These are phyloP conservation scores for Citropsis articulata DNA, from an alignment of 345 rosid genomes.

Conservation along the genomic window DNA sequence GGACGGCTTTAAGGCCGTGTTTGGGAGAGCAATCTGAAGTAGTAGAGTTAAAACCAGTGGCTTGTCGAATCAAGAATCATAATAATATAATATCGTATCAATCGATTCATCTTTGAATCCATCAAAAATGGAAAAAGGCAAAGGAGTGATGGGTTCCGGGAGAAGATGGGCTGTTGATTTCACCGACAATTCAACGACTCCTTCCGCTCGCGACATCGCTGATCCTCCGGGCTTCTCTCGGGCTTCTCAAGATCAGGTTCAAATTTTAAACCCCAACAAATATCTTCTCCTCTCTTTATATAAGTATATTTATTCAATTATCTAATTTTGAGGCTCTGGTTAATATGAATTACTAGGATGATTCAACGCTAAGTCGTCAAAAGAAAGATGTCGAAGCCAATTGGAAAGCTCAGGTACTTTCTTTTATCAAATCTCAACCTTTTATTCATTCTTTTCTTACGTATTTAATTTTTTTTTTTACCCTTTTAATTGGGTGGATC, in stretches of 20 bases:
- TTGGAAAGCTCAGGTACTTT: slow-evolving; percentile 89
- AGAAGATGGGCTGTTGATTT: slow-evolving; percentile 98
- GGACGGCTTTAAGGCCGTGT: neutral
- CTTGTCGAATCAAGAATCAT: too few relatives aligned
- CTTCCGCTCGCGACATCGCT: slow-evolving; percentile 80
- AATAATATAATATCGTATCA: neutral
- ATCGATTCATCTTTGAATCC: neutral
- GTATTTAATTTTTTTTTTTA: neutral
- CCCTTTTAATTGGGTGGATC: neutral
- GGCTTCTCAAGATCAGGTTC: slow-evolving; percentile 83
- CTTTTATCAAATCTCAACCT: neutral
- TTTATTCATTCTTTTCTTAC: neutral
- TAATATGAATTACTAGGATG: slow-evolving; percentile 49
- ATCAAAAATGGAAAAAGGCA: slow-evolving; percentile 81
- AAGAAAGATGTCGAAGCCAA: slow-evolving; percentile 98
- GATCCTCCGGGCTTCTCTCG: slow-evolving; percentile 96
- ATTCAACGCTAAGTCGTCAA: slow-evolving; percentile 70
- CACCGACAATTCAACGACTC: slow-evolving; percentile 77
- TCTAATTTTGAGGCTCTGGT: neutral
- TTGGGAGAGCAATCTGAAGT: too few relatives aligned
- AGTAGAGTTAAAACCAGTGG: neutral
- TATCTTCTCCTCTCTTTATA: too few relatives aligned
- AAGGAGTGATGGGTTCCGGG: slow-evolving; percentile 92
- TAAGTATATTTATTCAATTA: neutral
- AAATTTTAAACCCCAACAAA: neutral